Evolutionary conservation across 805 yeast species (phyloP), one percentile per base, ranked within the genome.

Genomic region (Lipomyces kockii): DNA sequence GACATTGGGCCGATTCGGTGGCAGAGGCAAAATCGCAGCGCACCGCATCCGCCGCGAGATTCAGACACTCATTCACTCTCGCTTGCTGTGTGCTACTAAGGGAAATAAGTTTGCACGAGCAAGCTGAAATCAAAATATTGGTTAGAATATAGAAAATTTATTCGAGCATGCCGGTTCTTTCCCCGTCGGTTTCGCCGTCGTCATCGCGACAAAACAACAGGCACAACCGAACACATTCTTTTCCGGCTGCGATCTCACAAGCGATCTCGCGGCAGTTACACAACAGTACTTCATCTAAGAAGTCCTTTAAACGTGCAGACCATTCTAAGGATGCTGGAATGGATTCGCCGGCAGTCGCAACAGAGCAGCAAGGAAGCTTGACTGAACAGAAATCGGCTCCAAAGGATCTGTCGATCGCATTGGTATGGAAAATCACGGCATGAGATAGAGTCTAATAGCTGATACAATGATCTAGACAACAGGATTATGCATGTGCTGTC

Each of bases 401-500:
- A 6, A 43, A 8, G 49, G 49, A 43, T 7, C 20, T 7, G 49
- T n/a, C 49, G 49, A 43, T 43, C 11, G 49, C 49, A 9, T 17
- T 43, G 49, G 49, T 43, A 43, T 43, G 49, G 43, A 37, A 43
- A 43, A 8, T n/a, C 20, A 17, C 11, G 20, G 49, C 3, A 7
- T 43, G 22, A 17, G 9, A 43, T 5, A 8, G 49, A 17, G 37
- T 55, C 17, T 22, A 49, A 20, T 25, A 51, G 25, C 55, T 22
- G 20, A 52, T 17, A 37, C 20, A 22, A 9, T 17, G 32, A 25
- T 29, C 7, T 52, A 70, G 72, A 68, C 67, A 3, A 68, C 72
- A 12, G 70, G 72, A 12, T 53, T 60, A 29, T 76, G 79, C 68
- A 64, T 72, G 63, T 75, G 79, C 71, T 76, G 79, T 64, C 71